These are phyloP conservation scores for Dendrothele bispora DNA, from an alignment of 768 basidiomycete species.

Conservation along the genomic window DNA sequence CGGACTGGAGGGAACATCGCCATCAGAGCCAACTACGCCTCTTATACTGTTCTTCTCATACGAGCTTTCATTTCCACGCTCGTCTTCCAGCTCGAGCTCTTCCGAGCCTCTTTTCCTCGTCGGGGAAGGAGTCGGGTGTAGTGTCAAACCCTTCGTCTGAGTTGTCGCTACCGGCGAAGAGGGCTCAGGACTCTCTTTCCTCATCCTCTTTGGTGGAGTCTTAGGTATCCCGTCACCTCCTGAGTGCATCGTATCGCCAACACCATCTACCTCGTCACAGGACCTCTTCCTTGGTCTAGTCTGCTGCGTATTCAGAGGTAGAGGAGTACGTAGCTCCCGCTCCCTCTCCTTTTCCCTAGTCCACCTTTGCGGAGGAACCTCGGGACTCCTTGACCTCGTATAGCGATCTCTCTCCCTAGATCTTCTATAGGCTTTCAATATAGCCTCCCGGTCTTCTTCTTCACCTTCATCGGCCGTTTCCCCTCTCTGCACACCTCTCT, in stretches of 20 bases:
- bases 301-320: too few relatives aligned
- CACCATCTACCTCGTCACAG: constrained; percentile 7
- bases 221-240: background rate
- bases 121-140: background rate
- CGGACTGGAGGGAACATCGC: too few relatives aligned
- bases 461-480: background rate
- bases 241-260: background rate
- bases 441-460: background rate
- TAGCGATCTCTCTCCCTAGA: too few relatives aligned
- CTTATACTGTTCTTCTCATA: too few relatives aligned
- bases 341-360: background rate
- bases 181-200: constrained; percentile 7
- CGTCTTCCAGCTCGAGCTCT: too few relatives aligned
- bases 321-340: background rate
- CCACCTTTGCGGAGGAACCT: background rate
- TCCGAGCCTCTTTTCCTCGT: constrained; percentile 8
- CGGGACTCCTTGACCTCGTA: too few relatives aligned
- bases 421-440: background rate
- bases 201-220: constrained; percentile 6
- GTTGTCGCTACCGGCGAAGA: background rate
- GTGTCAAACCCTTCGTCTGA: background rate
- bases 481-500: constrained; percentile 4
- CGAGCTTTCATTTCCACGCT: too few relatives aligned
- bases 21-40: too few relatives aligned
- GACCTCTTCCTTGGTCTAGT: constrained; percentile 8